These are phyloP conservation scores for Paramecium biaurelia DNA, from an alignment of 73 alveolate genomes.

Conservation along the genomic window DNA sequence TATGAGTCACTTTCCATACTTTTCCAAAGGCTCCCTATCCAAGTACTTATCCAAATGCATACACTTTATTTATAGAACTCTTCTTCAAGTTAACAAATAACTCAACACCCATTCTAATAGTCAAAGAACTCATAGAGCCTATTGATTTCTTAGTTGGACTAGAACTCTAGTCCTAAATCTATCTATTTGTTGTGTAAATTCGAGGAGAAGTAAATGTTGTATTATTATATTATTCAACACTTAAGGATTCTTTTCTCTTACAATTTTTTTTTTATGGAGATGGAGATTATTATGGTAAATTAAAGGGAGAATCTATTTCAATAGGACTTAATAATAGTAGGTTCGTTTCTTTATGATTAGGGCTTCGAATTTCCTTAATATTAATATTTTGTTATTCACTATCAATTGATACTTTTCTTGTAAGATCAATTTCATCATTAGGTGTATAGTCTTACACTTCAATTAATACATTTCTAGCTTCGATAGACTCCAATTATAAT, in stretches of 20 bases:
- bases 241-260: neutral
- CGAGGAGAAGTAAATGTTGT: neutral
- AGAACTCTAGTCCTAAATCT: neutral
- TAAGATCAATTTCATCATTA: neutral
- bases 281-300: neutral
- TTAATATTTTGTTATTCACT: neutral
- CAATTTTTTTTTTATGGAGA: neutral
- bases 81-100: constrained; percentile 28
- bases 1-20: constrained; percentile 50
- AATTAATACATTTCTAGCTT: neutral
- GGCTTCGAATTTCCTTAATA: neutral
- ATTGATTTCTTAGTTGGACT: constrained; percentile 50
- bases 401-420: neutral
- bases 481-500: neutral
- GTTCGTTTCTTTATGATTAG: neutral
- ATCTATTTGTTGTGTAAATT: neutral
- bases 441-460: neutral
- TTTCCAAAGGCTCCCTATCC: constrained; percentile 52
- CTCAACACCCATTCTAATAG: constrained; percentile 3
- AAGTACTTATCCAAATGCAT: constrained; percentile 11
- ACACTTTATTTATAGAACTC: neutral
- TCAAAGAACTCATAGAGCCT: neutral
- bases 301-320: neutral
- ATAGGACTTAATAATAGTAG: neutral
- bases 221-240: neutral